Percentiles rank a stretch among this genome's conserved stretches.
Conservation (phyloP, 345 rosid species). For the Gossypium turneri region DNA sequence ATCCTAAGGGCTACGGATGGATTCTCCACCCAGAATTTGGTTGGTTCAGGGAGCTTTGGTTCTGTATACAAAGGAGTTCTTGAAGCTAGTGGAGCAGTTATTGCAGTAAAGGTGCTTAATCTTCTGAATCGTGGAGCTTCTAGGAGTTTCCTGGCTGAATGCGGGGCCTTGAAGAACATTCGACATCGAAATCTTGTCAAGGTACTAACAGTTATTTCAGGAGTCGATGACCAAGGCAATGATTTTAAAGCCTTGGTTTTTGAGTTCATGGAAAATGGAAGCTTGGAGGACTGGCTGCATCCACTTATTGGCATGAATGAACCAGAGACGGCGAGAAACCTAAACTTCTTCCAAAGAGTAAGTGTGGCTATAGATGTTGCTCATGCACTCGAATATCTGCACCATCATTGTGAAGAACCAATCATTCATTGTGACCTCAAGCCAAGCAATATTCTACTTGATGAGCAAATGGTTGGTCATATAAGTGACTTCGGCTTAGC, state of each 20-base stretch:
- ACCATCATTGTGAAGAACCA: constrained; percentile 4
- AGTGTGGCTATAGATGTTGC: constrained; percentile 13
- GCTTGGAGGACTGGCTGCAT: constrained; percentile 21
- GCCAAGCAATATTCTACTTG: constrained; percentile 15
- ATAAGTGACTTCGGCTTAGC: constrained; percentile 15
- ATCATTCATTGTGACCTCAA: constrained; percentile 29
- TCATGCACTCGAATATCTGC: constrained; percentile 21
- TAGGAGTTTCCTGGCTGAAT: constrained; percentile 45
- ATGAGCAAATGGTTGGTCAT: constrained; percentile 12
- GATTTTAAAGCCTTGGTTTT: constrained; percentile 16
- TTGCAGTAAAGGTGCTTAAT: constrained; percentile 41
- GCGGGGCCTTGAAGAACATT: constrained; percentile 29
- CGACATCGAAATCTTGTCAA: constrained; percentile 44
- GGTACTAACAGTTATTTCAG: constrained; percentile 22
- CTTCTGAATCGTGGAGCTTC: constrained; percentile 32
- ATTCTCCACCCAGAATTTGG: constrained; percentile 20
- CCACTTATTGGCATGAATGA: neutral
- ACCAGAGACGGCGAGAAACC: neutral
- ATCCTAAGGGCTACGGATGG: constrained; percentile 20
- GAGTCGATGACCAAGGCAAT: constrained; percentile 3
- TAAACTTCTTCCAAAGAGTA: neutral
- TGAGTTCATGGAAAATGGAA: constrained; percentile 17
- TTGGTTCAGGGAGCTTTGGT: constrained; percentile 27
- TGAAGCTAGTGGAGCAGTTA: neutral
- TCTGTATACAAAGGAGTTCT: constrained; percentile 23